phyloP scores from a whole-genome alignment of 2,329 filamentous ascomycete species.

The Ascomycota sp. region DNA sequence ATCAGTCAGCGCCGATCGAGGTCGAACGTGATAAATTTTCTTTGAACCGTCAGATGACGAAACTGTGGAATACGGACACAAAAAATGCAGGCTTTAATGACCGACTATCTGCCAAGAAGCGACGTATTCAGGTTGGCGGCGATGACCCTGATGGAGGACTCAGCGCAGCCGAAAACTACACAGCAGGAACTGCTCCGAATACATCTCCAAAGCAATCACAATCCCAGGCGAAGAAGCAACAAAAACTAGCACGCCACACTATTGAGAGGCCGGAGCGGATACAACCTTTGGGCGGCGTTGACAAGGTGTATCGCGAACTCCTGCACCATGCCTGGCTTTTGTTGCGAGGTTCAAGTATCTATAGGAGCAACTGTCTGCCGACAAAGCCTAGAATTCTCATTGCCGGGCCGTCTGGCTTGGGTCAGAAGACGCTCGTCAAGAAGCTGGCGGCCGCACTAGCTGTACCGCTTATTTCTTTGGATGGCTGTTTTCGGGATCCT shows the following conservation, averaged over 20 bases:
- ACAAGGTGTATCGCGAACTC: slow-evolving; percentile 7
- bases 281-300: slow-evolving; percentile 11
- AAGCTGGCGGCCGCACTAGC: slow-evolving; percentile 52
- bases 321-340: slow-evolving; percentile 2
- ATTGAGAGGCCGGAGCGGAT: slow-evolving; percentile 9
- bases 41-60: slow-evolving; percentile 21
- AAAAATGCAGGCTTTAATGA: slow-evolving; percentile 5
- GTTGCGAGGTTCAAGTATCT: slow-evolving; percentile 7
- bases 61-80: slow-evolving; percentile 13
- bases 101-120: slow-evolving; percentile 12
- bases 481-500: slow-evolving; percentile 14
- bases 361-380: slow-evolving; percentile 3
- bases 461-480: slow-evolving; percentile 47
- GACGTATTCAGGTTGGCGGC: slow-evolving; percentile 9
- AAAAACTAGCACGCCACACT: slow-evolving; percentile 11
- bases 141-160: slow-evolving; percentile 6
- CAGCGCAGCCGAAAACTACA: slow-evolving; percentile 1
- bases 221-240: slow-evolving; percentile 10
- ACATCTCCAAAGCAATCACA: slow-evolving; percentile 8
- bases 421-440: slow-evolving; percentile 60
- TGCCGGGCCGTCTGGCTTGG: slow-evolving; percentile 62
- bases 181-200: neutral
- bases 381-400: slow-evolving; percentile 39
- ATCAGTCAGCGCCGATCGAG: slow-evolving; percentile 14
- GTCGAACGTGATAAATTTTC: slow-evolving; percentile 16